Base-by-base conservation (phyloP, 495 filamentous ascomycete genomes). In the Entonaema liquescens region DNA sequence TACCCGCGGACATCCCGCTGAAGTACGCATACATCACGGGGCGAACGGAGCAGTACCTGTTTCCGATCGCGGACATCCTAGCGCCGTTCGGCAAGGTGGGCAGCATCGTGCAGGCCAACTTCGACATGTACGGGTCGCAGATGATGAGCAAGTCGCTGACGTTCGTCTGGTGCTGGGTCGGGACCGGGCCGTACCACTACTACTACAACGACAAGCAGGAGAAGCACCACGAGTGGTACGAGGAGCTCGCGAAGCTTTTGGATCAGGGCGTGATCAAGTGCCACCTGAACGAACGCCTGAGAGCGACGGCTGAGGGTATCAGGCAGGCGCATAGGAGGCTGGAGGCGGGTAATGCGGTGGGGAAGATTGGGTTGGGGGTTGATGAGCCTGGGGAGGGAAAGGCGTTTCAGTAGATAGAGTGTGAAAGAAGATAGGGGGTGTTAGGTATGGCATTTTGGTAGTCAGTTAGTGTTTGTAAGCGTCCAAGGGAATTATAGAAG, bases 41-140 rank as follows among this genome's bases (percentile, higher is more conserved):
- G 5, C 64, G 69, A 2, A 72, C 69, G 28, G 69, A 72, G 64
- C 63, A 72, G 29, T 72, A 72, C 55, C 28, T 72, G 1, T 47
- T 50, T 35, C 69, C 69, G 8, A 54, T 67, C 12, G 69, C 63
- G 15, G 69, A 72, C 15, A 49, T 72, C 8, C 54, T 72, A 2
- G 69, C 64, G 23, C 69, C 64, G 23, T 72, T 72, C 49, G 69
- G 69, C 26, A 72, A 67, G 49, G 53, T 72, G 25, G 63, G 64
- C 59, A 72, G 69, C 19, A 72, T 72, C 25, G 69, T 72, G 26
- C 69, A 72, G 44, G 63, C 69, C 19, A 25, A 42, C 2, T 72
- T 72, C 55, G 69, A 72, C 59, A 67, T 67, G 69, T 72, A 72
- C 69, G 69, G 69, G 26, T 67, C 69, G 59, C 63, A 72, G 64